phyloP scores from a whole-genome alignment of 306 rosid species.

The Dalbergia cultrata region DNA sequence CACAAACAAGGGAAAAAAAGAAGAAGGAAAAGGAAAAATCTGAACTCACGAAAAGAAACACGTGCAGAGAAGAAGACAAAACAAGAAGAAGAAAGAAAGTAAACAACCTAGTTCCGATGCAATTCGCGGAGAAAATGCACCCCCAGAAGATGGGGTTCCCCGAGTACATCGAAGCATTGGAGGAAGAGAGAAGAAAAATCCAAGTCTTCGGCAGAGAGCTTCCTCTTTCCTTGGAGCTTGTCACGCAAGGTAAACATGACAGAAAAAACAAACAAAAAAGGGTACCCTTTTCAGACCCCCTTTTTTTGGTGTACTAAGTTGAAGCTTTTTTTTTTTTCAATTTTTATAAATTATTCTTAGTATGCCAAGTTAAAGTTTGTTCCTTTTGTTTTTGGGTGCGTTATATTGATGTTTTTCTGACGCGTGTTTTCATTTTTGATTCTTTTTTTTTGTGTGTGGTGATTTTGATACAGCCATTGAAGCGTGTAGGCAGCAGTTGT shows the following conservation, averaged over 20 bases:
- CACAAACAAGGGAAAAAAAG: background rate
- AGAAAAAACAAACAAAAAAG: background rate
- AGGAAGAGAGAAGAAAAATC: constrained; percentile 72
- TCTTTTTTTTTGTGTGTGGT: background rate
- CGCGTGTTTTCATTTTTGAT: background rate
- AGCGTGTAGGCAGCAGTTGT: constrained; percentile 64
- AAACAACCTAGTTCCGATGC: constrained; percentile 5
- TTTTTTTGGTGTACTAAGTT: background rate
- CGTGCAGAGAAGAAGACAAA: background rate
- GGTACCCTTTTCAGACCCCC: background rate
- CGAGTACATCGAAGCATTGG: constrained; percentile 70
- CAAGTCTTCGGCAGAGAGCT: constrained; percentile 80
- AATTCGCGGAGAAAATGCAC: constrained; percentile 60
- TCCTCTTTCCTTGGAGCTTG: constrained; percentile 87
- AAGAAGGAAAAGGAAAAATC: background rate
- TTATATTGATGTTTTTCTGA: background rate
- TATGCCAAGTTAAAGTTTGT: background rate
- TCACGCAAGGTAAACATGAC: constrained; percentile 66
- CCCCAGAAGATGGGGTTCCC: constrained; percentile 56
- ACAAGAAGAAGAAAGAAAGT: background rate
- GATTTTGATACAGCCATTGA: constrained; percentile 68
- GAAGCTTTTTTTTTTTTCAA: no score
- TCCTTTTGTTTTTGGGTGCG: constrained; percentile 27
- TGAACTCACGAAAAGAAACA: background rate
- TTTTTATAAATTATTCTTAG: no score